Evolutionary conservation across 306 rosid genomes (phyloP).

Genomic region (Calophaca sinica): DNA sequence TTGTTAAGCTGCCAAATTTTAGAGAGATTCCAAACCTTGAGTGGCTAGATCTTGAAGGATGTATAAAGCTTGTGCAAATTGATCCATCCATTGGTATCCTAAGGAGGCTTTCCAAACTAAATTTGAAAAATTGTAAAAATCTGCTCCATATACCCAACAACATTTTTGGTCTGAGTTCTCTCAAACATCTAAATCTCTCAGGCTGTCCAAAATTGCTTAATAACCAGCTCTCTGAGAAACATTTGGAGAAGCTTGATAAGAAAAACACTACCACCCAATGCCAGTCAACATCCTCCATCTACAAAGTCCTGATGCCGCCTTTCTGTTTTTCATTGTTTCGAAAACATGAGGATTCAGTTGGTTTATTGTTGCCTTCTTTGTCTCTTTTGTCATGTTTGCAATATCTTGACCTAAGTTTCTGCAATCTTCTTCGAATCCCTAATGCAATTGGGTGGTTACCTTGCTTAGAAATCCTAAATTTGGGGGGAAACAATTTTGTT

Average conservation of each 20-base stretch:
- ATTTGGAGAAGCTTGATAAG: neutral
- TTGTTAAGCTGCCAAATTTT: constrained; percentile 26
- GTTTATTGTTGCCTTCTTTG: neutral
- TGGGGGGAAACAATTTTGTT: constrained; percentile 22
- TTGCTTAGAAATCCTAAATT: neutral
- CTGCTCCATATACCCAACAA: constrained; percentile 10
- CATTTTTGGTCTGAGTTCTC: constrained; percentile 18
- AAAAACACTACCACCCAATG: neutral
- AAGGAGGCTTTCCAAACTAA: neutral
- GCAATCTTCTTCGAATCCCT: constrained; percentile 37
- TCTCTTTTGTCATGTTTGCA: neutral
- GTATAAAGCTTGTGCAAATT: constrained; percentile 12
- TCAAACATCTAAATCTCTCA: neutral
- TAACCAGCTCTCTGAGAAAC: neutral
- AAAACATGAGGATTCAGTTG: neutral
- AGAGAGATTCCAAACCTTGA: constrained; percentile 19
- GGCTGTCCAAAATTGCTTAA: constrained; percentile 28
- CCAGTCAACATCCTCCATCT: neutral
- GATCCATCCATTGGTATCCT: constrained; percentile 38
- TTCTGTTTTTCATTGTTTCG: neutral
- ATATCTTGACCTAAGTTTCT: constrained; percentile 25
- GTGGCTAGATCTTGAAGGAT: constrained; percentile 34
- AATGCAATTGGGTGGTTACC: constrained; percentile 24
- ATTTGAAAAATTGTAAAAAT: constrained; percentile 14
- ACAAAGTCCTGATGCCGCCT: neutral